Base-by-base conservation (phyloP, 2,329 filamentous ascomycete genomes). In the Fusarium miscanthi region DNA sequence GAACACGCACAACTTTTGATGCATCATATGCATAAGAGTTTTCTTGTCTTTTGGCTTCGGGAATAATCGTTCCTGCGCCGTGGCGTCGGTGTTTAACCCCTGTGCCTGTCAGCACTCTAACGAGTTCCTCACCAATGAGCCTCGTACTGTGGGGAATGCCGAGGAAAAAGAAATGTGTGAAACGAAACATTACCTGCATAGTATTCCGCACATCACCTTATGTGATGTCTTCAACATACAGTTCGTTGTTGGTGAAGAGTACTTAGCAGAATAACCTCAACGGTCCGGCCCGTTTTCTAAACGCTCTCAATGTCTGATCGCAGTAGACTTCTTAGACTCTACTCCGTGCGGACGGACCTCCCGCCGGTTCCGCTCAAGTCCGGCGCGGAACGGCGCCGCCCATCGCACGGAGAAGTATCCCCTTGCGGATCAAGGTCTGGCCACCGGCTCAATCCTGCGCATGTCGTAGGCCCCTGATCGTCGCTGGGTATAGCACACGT, bases 281-380 rank as follows among this genome's bases (percentile, higher is more conserved):
- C 71, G 71, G 72, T 66, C 33, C 72, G 72, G 51, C 62, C 72
- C 72, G 72, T 61, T 51, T 42, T n/a, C 41, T 16, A 57, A 62
- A 49, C 46, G 41, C 30, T 40, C 14, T 21, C 25, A 25, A 6
- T 41, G 45, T 64, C 70, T 65, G 46, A 59, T 33, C 66, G 27
- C 40, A 43, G 9, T 42, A 40, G 21, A 23, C 37, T 68, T n/a
- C 11, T 21, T 33, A 23, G 35, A 17, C 42, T 33, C 19, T 17
- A 17, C 33, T 30, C 45, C 40, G 30, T 57, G n/a, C 31, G 56
- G 45, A 52, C 56, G 56, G 45, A 52, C 56, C 45, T 61, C 45
- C 27, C 52, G 35, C 23, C 41, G 14, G 40, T 53, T 45, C 33
- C n/a, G 31, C 43, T 16, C 19, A 25, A 57, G 48, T 64, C 63